Percentiles rank a stretch among this genome's conserved stretches.
Evolutionary conservation across 176 grass and related monocot genomes (phyloP).

Genomic region (Avena sativa): DNA sequence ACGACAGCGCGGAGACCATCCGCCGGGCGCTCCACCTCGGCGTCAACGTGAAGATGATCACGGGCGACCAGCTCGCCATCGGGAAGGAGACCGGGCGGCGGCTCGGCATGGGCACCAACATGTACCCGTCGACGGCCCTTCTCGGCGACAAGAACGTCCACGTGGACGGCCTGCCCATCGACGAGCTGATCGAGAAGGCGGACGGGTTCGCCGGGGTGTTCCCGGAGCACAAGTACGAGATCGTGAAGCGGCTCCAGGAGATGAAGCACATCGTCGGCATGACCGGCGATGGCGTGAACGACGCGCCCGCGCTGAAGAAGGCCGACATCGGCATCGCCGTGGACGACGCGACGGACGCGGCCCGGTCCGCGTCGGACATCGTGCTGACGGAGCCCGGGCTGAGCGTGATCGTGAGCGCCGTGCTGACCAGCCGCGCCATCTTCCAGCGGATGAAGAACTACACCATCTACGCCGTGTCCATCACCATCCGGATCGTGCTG

Average conservation of each 20-base stretch:
- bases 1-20: slow-evolving; percentile 96
- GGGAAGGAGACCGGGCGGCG: slow-evolving; percentile 84
- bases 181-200: slow-evolving; percentile 93
- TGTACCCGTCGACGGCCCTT: slow-evolving; percentile 88
- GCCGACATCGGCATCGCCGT: slow-evolving; percentile 95
- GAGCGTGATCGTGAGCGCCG: slow-evolving; percentile 84
- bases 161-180: slow-evolving; percentile 71
- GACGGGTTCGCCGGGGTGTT: slow-evolving; percentile 96
- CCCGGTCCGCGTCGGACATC: slow-evolving; percentile 87
- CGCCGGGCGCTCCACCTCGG: slow-evolving; percentile 77
- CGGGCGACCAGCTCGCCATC: slow-evolving; percentile 93
- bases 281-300: slow-evolving; percentile 92
- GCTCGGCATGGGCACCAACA: slow-evolving; percentile 96
- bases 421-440: slow-evolving; percentile 84
- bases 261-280: slow-evolving; percentile 88
- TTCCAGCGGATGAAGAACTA: slow-evolving; percentile 99
- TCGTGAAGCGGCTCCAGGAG: slow-evolving; percentile 91
- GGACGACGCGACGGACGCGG: slow-evolving; percentile 93
- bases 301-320: slow-evolving; percentile 95
- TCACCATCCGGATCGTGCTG: slow-evolving; percentile 91
- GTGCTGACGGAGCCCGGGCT: slow-evolving; percentile 91
- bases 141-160: slow-evolving; percentile 70
- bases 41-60: slow-evolving; percentile 99
- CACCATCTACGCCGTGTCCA: slow-evolving; percentile 97
- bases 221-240: slow-evolving; percentile 98